These are phyloP conservation scores for Mortierella alpina DNA, from an alignment of 192 early-diverging fungal genomes.

Conservation along the genomic window DNA sequence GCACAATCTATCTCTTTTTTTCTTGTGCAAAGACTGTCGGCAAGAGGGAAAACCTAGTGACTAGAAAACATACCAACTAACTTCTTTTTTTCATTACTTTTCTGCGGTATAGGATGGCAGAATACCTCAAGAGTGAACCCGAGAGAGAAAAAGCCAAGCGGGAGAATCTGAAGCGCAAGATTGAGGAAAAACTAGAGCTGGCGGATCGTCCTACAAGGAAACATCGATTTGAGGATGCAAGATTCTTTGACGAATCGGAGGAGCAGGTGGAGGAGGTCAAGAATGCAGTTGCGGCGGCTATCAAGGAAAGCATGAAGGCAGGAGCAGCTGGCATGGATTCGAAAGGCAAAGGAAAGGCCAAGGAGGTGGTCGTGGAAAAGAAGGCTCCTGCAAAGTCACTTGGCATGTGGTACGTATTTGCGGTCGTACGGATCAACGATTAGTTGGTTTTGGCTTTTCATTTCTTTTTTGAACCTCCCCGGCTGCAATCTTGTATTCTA, in stretches of 20 bases:
- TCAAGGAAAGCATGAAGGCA: constrained; percentile 50
- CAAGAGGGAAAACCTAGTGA: constrained; percentile 40
- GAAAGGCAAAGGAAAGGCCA: constrained; percentile 44
- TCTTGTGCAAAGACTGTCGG: constrained; percentile 9
- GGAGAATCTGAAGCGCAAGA: constrained; percentile 77
- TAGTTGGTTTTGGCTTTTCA: neutral
- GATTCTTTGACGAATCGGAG: constrained; percentile 76
- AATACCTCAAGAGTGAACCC: constrained; percentile 75
- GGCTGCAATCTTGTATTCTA: neutral
- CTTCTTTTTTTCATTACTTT: neutral
- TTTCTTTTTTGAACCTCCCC: too few relatives aligned
- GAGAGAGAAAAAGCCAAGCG: constrained; percentile 72
- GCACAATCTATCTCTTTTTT: neutral
- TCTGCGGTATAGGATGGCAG: constrained; percentile 65
- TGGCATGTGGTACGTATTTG: constrained; percentile 44
- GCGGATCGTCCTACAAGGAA: constrained; percentile 69
- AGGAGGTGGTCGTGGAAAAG: constrained; percentile 8
- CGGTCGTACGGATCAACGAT: neutral
- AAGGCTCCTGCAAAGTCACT: constrained; percentile 31
- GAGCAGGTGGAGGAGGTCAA: constrained; percentile 74
- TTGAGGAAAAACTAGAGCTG: constrained; percentile 80
- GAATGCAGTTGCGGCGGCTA: constrained; percentile 60
- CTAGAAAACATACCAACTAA: neutral
- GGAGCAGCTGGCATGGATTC: neutral
- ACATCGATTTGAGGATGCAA: constrained; percentile 85